Percentiles rank a stretch among this genome's conserved stretches.
Evolutionary conservation across 495 filamentous ascomycete genomes (phyloP).

Genomic region (Penicillium herquei): DNA sequence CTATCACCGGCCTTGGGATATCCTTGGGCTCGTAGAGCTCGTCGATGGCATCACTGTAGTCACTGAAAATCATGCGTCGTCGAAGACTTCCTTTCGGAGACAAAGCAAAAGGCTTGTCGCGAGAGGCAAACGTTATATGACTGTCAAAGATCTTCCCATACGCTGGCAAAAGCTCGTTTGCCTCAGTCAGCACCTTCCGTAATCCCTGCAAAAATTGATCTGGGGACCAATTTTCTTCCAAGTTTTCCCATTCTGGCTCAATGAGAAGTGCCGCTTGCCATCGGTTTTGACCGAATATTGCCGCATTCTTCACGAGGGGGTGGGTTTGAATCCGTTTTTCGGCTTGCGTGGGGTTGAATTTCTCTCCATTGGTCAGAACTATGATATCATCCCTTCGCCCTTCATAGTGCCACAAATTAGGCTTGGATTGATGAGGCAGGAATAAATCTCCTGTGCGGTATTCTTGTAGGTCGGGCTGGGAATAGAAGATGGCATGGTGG

Average conservation of each 20-base stretch:
- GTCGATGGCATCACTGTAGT: neutral
- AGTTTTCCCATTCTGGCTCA: constrained; percentile 19
- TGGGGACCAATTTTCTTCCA: neutral
- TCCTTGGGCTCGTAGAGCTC: neutral
- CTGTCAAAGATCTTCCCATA: constrained; percentile 1
- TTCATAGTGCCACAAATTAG: constrained; percentile 25
- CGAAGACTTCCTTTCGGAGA: constrained; percentile 3
- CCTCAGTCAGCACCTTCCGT: neutral
- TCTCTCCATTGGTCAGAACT: constrained; percentile 40
- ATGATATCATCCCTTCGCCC: constrained; percentile 37
- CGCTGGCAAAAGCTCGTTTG: neutral
- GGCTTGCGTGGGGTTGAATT: constrained; percentile 36
- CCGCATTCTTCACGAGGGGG: constrained; percentile 18
- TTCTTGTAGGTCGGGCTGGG: constrained; percentile 42
- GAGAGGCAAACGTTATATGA: neutral
- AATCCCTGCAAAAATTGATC: too few species aligned
- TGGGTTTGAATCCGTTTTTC: constrained; percentile 27
- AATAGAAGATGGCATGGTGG: constrained; percentile 10
- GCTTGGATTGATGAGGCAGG: constrained; percentile 29
- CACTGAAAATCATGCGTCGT: neutral
- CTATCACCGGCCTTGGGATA: too few species aligned
- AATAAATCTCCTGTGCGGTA: constrained; percentile 58
- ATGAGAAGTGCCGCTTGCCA: constrained; percentile 35
- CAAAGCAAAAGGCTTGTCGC: neutral
- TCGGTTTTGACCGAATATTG: constrained; percentile 33